Evolutionary conservation across 805 yeast genomes (phyloP).

Genomic region (Crinitomyces ghanaensis): DNA sequence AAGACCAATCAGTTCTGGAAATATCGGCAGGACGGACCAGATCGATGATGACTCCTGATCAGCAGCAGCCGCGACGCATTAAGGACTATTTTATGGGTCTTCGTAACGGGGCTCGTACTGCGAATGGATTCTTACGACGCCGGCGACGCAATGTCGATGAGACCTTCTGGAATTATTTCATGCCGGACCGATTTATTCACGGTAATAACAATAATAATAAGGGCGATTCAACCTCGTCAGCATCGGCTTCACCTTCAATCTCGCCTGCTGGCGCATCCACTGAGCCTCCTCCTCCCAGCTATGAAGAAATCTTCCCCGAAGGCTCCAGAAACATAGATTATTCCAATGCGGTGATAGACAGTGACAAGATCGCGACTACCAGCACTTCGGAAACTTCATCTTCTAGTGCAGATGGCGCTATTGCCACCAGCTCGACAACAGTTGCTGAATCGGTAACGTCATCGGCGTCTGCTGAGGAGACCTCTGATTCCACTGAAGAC

Average conservation of each 20-base stretch:
- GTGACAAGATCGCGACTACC: slow-evolving; percentile 2
- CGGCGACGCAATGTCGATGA: slow-evolving; percentile 3
- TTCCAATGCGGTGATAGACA: slow-evolving; percentile 13
- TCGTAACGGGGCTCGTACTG: slow-evolving; percentile 6
- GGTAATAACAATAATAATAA: neutral
- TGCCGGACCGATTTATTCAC: slow-evolving; percentile 8
- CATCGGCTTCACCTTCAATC: no score
- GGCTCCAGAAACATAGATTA: slow-evolving; percentile 13
- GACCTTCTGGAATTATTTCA: slow-evolving; percentile 10
- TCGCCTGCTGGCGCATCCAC: no score
- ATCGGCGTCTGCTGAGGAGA: slow-evolving; percentile 2
- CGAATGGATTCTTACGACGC: slow-evolving; percentile 5
- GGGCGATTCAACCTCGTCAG: no score
- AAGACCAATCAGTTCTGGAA: slow-evolving; percentile 1
- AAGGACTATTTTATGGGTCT: slow-evolving; percentile 7
- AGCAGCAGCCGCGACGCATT: slow-evolving; percentile 4
- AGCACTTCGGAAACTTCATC: neutral
- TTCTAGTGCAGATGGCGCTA: no score
- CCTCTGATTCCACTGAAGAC: slow-evolving; percentile 10
- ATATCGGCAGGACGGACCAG: no score
- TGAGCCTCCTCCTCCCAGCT: slow-evolving; percentile 16
- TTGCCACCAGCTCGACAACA: neutral
- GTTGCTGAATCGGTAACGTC: neutral
- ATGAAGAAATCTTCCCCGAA: slow-evolving; percentile 15
- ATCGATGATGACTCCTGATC: no score